Base-by-base conservation (phyloP, 306 rosid genomes). In the Arachis hypogaea region DNA sequence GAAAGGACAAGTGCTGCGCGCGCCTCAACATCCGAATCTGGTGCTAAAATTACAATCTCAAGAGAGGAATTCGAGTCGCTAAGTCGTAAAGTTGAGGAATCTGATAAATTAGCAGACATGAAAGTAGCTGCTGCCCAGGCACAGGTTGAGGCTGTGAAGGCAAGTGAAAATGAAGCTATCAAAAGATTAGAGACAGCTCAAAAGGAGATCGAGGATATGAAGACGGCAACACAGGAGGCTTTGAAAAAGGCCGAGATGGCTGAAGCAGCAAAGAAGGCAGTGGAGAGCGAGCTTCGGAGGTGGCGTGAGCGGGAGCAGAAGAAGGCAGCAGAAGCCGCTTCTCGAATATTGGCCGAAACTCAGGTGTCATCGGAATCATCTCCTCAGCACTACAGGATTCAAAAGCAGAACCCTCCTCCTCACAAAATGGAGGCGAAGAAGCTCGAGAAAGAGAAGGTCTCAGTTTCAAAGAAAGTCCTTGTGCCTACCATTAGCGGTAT, bases 111-210 rank as follows among this genome's bases (percentile, higher is more conserved):
- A 78, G 85, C 99, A 3, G 93, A 88, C 73, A 92, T 95, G 99
- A 92, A 87, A 82, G 90, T 95, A 62, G 99, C 92, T 64, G 99
- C 99, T 52, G 99, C 99, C 49, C 38, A 83, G 85, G 99, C 99
- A 66, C 98, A 92, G 83, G 99, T 83, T 66, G 98, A 90, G 79
- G 99, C 99, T n/a, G 99, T 95, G 88, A 95, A 82, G 83, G 97
- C 99, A 68, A 86, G 99, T 62, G 98, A 95, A 86, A 88, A 88
- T 54, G 99, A 95, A 83, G 82, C 86, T 18, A 56, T 88, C 73
- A 78, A 90, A 71, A 86, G 67, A 80, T 70, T 95, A 61, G 98
- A 92, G 75, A 80, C 88, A 66, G 79, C 80, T 76, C 86, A 61
- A 83, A 95, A 92, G 85, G 99, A 95, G 77, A 90, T 90, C 1